phyloP scores from a whole-genome alignment of 2,329 filamentous ascomycete genomes.

The Cadophora gregata region DNA sequence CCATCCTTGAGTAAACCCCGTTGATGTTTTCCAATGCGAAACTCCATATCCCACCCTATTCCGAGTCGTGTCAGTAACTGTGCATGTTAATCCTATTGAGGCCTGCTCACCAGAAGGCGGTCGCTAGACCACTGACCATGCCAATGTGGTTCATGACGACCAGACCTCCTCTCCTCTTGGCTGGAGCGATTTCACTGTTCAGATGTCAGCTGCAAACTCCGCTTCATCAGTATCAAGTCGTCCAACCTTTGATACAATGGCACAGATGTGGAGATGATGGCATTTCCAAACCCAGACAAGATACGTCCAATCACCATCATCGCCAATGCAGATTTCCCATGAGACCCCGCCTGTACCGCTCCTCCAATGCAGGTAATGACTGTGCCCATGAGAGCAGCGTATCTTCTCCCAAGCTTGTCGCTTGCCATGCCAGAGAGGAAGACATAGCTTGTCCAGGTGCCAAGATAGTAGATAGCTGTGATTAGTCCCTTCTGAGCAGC shows the following conservation, averaged over 20 bases:
- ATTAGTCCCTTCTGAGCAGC: slow-evolving; percentile 57
- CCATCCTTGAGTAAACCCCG: slow-evolving; percentile 57
- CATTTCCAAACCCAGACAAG: slow-evolving; percentile 58
- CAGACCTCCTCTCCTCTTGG: slow-evolving; percentile 58
- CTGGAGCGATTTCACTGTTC: slow-evolving; percentile 59
- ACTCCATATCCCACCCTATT: slow-evolving; percentile 61
- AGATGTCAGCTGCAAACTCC: background rate
- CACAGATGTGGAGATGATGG: slow-evolving; percentile 61
- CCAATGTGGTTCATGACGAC: slow-evolving; percentile 66
- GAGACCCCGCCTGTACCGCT: slow-evolving; percentile 53
- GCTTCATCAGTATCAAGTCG: background rate
- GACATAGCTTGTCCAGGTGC: slow-evolving; percentile 61
- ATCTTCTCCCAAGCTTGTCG: slow-evolving; percentile 58
- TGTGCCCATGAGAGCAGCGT: slow-evolving; percentile 56
- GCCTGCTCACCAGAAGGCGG: slow-evolving; percentile 56
- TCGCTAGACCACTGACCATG: slow-evolving; percentile 59
- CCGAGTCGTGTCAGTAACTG: too few relatives aligned
- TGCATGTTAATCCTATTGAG: background rate
- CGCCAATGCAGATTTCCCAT: slow-evolving; percentile 49
- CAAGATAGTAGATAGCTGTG: slow-evolving; percentile 63
- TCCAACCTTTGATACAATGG: slow-evolving; percentile 61
- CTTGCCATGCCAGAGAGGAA: slow-evolving; percentile 58
- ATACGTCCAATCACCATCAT: slow-evolving; percentile 59
- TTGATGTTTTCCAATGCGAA: slow-evolving; percentile 56
- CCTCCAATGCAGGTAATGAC: slow-evolving; percentile 55